Evolutionary conservation across 176 grass and related monocot species (phyloP), one percentile per base, ranked within the genome.

Genomic region (Musa troglodytarum): DNA sequence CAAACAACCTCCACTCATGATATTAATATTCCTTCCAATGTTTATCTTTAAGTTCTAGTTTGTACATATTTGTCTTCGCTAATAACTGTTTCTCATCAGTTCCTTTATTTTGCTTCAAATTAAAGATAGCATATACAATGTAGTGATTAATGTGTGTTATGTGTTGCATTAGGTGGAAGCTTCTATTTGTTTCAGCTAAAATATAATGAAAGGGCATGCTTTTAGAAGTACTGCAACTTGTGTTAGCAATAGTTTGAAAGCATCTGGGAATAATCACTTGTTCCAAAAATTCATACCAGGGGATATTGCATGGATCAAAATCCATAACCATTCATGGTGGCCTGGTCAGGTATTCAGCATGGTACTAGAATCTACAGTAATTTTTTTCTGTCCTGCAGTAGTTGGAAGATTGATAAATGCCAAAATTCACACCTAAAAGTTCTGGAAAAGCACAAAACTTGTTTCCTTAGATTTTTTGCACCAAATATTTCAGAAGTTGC

Each of bases 241-340:
- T 70, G n/a, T 51, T 20, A 70, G 53, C n/a, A 55, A 56, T 54
- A 21, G 52, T 56, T 25, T 28, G 21, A 13, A 22, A 74, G 20
- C 51, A 22, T 54, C 52, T 74, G 6, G 52, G 20, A 9, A 25
- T 25, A 54, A 74, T 74, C 22, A 55, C 12, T 24, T 28, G 10
- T 8, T 4, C 10, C 71, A 53, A 55, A 23, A 54, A 74, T 56
- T 54, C 14, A 26, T 26, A 17, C 71, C 88, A 65, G 95, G 95
- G 69, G 86, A 94, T 83, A 82, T 92, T 64, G 74, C 83, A 69
- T 99, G 95, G 95, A 81, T 93, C 83, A 85, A 92, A 76, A 81
- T 79, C 68, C 50, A 25, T 67, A 79, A 71, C 20, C 75, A 76
- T 21, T 85, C 84, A 65, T 99, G 90, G 95, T 99, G 95, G 90